These are phyloP conservation scores for Claviceps pusilla DNA, from an alignment of 2,329 filamentous ascomycete species.

Conservation along the genomic window DNA sequence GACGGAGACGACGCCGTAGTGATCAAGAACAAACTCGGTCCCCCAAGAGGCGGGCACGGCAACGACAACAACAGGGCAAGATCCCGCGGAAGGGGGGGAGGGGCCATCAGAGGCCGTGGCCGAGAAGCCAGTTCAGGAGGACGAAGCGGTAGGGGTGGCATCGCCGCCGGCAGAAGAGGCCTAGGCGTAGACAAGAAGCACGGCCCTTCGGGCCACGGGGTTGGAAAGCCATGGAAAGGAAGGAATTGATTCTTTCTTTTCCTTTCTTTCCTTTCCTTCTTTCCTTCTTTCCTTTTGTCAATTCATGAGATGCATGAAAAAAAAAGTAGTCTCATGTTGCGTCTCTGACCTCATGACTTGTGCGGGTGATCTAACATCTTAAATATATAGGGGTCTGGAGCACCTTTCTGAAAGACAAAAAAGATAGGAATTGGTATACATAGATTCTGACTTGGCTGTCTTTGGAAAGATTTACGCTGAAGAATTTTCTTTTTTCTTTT, in stretches of 20 bases:
- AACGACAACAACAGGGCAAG: slow-evolving; percentile 11
- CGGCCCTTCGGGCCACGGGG: slow-evolving; percentile 22
- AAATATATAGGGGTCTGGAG: too few species aligned
- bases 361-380: background rate
- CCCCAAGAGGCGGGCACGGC: slow-evolving; percentile 14
- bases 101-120: slow-evolving; percentile 14
- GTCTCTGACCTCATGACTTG: too few species aligned
- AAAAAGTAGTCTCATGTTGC: background rate
- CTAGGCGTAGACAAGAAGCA: slow-evolving; percentile 35
- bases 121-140: slow-evolving; percentile 19
- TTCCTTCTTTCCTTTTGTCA: too few species aligned
- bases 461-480: too few species aligned
- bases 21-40: slow-evolving; percentile 35
- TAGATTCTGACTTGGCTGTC: too few species aligned
- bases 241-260: background rate
- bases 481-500: background rate
- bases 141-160: slow-evolving; percentile 33
- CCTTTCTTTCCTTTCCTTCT: too few species aligned
- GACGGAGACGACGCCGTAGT: slow-evolving; percentile 36
- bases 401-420: too few species aligned
- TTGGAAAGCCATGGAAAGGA: slow-evolving; percentile 26
- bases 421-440: too few species aligned
- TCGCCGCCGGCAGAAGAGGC: slow-evolving; percentile 30
- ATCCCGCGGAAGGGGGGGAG: slow-evolving; percentile 12
- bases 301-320: background rate